A percentile compares a stretch with the other conserved stretches of the same genome.
Evolutionary conservation across 108 stramenopile genomes (phyloP).

Genomic region (Discostella stelligeroides): DNA sequence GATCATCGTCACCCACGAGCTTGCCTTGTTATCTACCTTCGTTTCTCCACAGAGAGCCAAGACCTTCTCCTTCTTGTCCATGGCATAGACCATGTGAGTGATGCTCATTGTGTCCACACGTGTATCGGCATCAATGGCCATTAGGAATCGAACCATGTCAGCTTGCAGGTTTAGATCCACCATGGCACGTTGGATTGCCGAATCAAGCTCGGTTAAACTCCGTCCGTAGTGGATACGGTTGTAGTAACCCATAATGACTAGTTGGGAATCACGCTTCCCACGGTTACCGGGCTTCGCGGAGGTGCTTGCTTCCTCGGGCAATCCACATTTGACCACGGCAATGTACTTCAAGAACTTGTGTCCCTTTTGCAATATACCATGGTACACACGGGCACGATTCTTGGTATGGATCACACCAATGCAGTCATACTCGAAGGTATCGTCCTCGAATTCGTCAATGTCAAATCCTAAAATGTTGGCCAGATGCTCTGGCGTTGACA

Average conservation of each 20-base stretch:
- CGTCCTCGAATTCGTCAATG: constrained; percentile 56
- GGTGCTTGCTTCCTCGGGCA: constrained; percentile 42
- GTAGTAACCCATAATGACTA: constrained; percentile 47
- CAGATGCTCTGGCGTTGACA: constrained; percentile 51
- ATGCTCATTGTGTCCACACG: constrained; percentile 44
- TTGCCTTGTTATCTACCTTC: constrained; percentile 58
- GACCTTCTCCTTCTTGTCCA: constrained; percentile 53
- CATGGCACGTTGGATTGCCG: constrained; percentile 40
- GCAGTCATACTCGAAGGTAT: constrained; percentile 56
- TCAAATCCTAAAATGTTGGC: constrained; percentile 61
- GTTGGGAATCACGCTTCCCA: constrained; percentile 65
- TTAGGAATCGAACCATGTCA: constrained; percentile 48
- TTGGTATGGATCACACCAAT: constrained; percentile 44
- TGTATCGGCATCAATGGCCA: constrained; percentile 64
- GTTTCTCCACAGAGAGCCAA: constrained; percentile 58
- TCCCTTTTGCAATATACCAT: constrained; percentile 55
- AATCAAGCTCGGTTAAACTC: constrained; percentile 47
- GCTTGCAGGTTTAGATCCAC: constrained; percentile 39
- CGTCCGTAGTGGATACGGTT: constrained; percentile 58
- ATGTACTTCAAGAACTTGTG: constrained; percentile 61
- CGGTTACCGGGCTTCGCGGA: constrained; percentile 52
- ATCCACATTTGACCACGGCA: constrained; percentile 57
- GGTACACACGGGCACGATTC: constrained; percentile 58
- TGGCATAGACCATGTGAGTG: constrained; percentile 47
- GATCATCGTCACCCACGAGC: constrained; percentile 54